Percentiles rank a stretch among this genome's conserved stretches.
phyloP scores from a whole-genome alignment of 2,329 filamentous ascomycete genomes.

The Aspergillus floridensis region DNA sequence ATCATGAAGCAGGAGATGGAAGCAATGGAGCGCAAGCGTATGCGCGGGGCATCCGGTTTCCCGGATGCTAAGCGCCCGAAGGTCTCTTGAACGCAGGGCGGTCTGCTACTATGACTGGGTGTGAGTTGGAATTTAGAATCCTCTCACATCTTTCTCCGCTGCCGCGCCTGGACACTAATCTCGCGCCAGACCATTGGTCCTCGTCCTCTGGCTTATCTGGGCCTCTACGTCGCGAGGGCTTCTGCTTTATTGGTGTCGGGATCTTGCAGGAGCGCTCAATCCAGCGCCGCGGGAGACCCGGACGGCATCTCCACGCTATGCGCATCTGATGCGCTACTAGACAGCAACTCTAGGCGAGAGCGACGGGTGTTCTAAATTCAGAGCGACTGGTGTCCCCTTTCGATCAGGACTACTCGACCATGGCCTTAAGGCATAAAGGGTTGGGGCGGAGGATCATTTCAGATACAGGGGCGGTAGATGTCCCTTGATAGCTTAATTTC shows the following conservation, averaged over 20 bases:
- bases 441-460: too few relatives aligned
- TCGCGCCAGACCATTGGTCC: not conserved
- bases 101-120: not conserved
- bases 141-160: not conserved
- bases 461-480: too few relatives aligned
- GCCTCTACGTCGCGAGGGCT: not conserved
- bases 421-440: too few relatives aligned
- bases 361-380: too few relatives aligned
- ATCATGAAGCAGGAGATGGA: conserved; percentile 78
- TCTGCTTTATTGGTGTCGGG: not conserved
- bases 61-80: conserved; percentile 36
- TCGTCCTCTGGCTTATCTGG: not conserved
- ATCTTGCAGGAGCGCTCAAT: not conserved
- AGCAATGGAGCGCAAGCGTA: conserved; percentile 64
- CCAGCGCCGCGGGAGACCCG: not conserved
- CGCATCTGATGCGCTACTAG: not conserved
- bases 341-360: not conserved
- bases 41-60: conserved; percentile 32
- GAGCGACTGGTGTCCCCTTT: too few relatives aligned
- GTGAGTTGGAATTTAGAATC: not conserved
- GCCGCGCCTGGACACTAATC: too few relatives aligned
- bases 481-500: too few relatives aligned
- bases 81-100: conserved; percentile 24
- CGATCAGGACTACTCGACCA: too few relatives aligned
- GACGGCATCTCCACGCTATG: not conserved